Evolutionary conservation across 1,139 yeast genomes (phyloP).

Genomic region (Kluyveromyces marxianus): DNA sequence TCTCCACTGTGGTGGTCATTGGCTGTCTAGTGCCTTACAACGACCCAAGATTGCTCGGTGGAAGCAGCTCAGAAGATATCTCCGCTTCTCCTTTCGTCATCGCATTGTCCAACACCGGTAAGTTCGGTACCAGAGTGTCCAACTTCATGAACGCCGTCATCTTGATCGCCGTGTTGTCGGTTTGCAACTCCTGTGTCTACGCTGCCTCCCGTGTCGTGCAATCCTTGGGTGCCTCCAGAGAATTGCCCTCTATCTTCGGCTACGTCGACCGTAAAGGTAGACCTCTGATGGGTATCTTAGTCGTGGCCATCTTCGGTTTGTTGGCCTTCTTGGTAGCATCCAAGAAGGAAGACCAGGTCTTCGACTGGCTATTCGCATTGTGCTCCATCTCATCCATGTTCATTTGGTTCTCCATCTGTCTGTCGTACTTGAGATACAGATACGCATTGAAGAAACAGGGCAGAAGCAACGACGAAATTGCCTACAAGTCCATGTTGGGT

Average conservation of each 20-base stretch:
- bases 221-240: conserved; percentile 73
- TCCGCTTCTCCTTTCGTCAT: conserved; percentile 69
- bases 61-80: conserved; percentile 36
- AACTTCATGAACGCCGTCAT: conserved; percentile 69
- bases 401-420: conserved; percentile 75
- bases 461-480: conserved; percentile 39
- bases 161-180: conserved; percentile 59
- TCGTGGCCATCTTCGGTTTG: conserved; percentile 71
- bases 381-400: conserved; percentile 78
- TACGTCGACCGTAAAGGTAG: conserved; percentile 55
- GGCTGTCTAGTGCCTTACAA: conserved; percentile 64
- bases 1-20: conserved; percentile 35
- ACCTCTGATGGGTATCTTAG: conserved; percentile 51
- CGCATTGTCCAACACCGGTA: conserved; percentile 50
- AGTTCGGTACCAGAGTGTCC: conserved; percentile 52
- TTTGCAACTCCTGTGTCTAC: conserved; percentile 69
- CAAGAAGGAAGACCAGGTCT: conserved; percentile 50
- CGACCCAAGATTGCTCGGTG: conserved; percentile 43
- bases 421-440: conserved; percentile 74
- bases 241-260: conserved; percentile 66
- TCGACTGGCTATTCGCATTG: conserved; percentile 74
- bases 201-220: conserved; percentile 79
- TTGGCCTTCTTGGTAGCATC: conserved; percentile 71
- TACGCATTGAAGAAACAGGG: conserved; percentile 62
- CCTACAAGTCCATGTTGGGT: conserved; percentile 43